Conservation (phyloP, 208 protist species). For the Crithidia bombi region DNA sequence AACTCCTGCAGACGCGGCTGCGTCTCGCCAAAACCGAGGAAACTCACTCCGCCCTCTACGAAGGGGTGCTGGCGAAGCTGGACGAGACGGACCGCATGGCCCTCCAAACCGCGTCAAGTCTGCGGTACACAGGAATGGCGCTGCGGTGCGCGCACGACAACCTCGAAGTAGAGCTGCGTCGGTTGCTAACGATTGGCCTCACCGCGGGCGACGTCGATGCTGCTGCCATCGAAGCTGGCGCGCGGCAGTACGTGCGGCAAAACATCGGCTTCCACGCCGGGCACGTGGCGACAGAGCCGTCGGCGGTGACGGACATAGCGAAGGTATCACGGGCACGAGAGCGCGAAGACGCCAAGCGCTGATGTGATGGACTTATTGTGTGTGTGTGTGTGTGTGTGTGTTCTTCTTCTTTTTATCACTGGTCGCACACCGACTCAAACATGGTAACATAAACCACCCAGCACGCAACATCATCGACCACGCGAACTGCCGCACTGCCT, state of each 20-base stretch:
- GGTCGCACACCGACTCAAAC: too few species aligned
- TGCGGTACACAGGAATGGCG: slow-evolving; percentile 82
- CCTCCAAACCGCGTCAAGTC: slow-evolving; percentile 48
- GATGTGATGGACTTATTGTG: too few species aligned
- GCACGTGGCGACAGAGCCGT: slow-evolving; percentile 46
- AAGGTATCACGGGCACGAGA: background rate
- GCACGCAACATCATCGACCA: too few species aligned
- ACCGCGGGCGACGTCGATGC: slow-evolving; percentile 50
- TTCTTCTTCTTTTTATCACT: too few species aligned
- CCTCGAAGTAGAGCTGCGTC: slow-evolving; percentile 78
- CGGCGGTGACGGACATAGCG: slow-evolving; percentile 23
- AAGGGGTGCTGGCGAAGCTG: slow-evolving; percentile 47
- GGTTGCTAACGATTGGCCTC: slow-evolving; percentile 58
- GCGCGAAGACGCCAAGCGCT: too few species aligned
- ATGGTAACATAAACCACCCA: too few species aligned
- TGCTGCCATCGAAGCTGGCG: slow-evolving; percentile 73
- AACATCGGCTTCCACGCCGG: slow-evolving; percentile 83
- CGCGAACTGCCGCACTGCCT: too few species aligned
- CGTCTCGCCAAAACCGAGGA: slow-evolving; percentile 44
- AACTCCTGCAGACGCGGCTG: slow-evolving; percentile 64
- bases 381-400: background rate
- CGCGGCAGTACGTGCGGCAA: slow-evolving; percentile 70
- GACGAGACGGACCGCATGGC: slow-evolving; percentile 52
- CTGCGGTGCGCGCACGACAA: slow-evolving; percentile 65
- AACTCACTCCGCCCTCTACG: slow-evolving; percentile 22